Conservation (phyloP, 2,329 filamentous ascomycete genomes). For the Epichloe brachyelytri region DNA sequence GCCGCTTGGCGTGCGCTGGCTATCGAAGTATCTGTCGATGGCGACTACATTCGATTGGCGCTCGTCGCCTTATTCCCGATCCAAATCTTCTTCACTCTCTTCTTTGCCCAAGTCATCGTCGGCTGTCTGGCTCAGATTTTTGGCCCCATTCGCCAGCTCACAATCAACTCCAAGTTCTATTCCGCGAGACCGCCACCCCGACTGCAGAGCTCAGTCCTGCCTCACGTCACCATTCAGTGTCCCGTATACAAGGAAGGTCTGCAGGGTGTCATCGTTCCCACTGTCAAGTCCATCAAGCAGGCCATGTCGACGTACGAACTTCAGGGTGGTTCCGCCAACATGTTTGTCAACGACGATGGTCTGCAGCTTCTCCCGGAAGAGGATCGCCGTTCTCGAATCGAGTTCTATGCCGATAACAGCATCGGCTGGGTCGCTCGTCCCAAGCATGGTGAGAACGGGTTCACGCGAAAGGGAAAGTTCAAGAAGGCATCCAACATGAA, state of each 20-base stretch:
- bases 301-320: constrained; percentile 67
- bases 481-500: constrained; percentile 66
- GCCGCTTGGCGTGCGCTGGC: constrained; percentile 58
- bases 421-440: constrained; percentile 59
- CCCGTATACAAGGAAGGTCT: constrained; percentile 83
- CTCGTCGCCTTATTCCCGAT: constrained; percentile 55
- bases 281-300: constrained; percentile 64
- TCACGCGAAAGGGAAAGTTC: constrained; percentile 51
- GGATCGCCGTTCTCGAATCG: constrained; percentile 48
- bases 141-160: constrained; percentile 61
- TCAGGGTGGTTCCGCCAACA: constrained; percentile 65
- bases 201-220: constrained; percentile 43
- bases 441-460: constrained; percentile 49
- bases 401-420: constrained; percentile 56
- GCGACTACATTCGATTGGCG: constrained; percentile 47
- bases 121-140: constrained; percentile 65
- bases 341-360: constrained; percentile 66
- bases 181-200: constrained; percentile 57
- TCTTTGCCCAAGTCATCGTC: constrained; percentile 68
- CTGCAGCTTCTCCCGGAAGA: constrained; percentile 54
- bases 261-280: constrained; percentile 59
- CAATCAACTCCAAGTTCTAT: constrained; percentile 68
- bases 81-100: constrained; percentile 70
- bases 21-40: constrained; percentile 54
- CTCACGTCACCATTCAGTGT: constrained; percentile 72